These are phyloP conservation scores for Termitomyces sp. DNA, from an alignment of 768 basidiomycete species.

Conservation along the genomic window DNA sequence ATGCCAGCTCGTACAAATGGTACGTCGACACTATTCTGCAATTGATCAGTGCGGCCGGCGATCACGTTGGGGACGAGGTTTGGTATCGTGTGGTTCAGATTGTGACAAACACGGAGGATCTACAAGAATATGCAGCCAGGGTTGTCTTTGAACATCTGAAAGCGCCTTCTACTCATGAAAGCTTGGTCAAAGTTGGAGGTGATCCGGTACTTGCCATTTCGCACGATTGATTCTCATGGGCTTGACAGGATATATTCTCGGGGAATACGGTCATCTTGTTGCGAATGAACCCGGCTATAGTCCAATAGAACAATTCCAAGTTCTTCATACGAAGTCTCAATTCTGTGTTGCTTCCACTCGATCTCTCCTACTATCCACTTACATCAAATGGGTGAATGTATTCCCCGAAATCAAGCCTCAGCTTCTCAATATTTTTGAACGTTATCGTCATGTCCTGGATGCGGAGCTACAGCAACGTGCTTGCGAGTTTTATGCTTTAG, in stretches of 20 bases:
- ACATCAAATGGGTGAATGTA: constrained; percentile 99
- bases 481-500: constrained; percentile 93
- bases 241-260: constrained; percentile 82
- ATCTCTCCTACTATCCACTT: constrained; percentile 90
- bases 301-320: constrained; percentile 91
- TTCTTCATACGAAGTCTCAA: constrained; percentile 92
- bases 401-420: constrained; percentile 98
- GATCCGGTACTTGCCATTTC: constrained; percentile 22
- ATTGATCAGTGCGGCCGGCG: constrained; percentile 94
- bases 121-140: constrained; percentile 94
- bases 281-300: constrained; percentile 94
- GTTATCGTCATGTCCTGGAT: constrained; percentile 96
- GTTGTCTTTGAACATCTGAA: constrained; percentile 90
- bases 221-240: constrained; percentile 5
- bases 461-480: constrained; percentile 97
- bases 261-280: constrained; percentile 97
- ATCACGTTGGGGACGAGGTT: constrained; percentile 98
- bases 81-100: constrained; percentile 99
- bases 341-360: constrained; percentile 91
- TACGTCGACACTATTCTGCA: constrained; percentile 98
- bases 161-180: constrained; percentile 84
- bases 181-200: constrained; percentile 96
- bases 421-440: constrained; percentile 91
- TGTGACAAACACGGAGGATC: constrained; percentile 96
- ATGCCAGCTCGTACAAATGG: constrained; percentile 97